Evolutionary conservation across 2,329 filamentous ascomycete species (phyloP).

Genomic region (Akanthomyces dipterigenus): DNA sequence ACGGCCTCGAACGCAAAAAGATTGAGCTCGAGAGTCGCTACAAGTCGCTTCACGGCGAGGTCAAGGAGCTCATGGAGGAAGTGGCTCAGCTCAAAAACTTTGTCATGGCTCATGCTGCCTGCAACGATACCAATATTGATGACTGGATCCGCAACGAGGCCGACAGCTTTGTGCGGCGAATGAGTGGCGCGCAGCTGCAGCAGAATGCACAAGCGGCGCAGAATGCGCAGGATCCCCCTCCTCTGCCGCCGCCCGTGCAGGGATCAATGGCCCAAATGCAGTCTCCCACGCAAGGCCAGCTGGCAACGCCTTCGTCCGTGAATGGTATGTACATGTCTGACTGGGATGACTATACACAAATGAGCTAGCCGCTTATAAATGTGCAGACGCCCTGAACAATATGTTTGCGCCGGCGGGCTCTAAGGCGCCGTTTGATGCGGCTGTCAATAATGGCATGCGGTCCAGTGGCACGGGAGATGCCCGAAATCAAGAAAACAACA

Average conservation of each 20-base stretch:
- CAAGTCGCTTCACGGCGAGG: conserved; percentile 35
- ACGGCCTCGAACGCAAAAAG: conserved; percentile 41
- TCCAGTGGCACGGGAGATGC: neutral
- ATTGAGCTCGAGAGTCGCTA: conserved; percentile 38
- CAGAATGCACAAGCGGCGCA: neutral
- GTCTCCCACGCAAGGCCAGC: neutral
- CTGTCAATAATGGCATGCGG: neutral
- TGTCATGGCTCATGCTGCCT: conserved; percentile 46
- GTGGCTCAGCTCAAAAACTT: conserved; percentile 41
- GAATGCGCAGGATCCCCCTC: neutral
- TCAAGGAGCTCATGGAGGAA: conserved; percentile 36
- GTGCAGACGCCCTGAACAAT: neutral
- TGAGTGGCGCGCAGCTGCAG: conserved; percentile 12
- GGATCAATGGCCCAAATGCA: neutral
- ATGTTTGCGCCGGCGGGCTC: conserved; percentile 1
- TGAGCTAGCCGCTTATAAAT: neutral
- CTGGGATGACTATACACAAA: neutral
- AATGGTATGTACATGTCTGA: neutral
- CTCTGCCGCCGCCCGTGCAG: neutral
- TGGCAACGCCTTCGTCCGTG: neutral
- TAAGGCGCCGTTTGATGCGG: conserved; percentile 1
- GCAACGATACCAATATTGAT: conserved; percentile 47
- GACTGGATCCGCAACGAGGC: conserved; percentile 48
- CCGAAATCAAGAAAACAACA: neutral
- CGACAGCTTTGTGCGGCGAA: conserved; percentile 36